Evolutionary conservation across 2,329 filamentous ascomycete species (phyloP).

Genomic region (Scedosporium minutisporum): DNA sequence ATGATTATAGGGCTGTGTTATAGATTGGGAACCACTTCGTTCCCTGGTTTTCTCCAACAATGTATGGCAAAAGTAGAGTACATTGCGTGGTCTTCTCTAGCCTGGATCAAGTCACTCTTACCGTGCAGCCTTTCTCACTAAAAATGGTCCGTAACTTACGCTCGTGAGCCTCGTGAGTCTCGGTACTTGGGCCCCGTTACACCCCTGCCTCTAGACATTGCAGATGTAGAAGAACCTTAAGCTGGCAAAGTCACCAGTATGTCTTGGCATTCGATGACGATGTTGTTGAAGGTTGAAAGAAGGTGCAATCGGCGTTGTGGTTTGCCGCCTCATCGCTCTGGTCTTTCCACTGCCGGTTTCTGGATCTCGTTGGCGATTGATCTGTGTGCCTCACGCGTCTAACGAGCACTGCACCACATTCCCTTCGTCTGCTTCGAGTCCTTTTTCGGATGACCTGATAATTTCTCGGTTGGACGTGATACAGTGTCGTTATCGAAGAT

Average conservation of each 20-base stretch:
- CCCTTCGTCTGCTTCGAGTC: not conserved
- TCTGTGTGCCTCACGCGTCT: not conserved
- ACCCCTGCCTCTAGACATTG: slow-evolving; percentile 4
- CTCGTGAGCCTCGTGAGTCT: slow-evolving; percentile 4
- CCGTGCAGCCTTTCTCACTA: not conserved
- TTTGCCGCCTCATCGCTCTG: not conserved
- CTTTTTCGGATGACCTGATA: not conserved
- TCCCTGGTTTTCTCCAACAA: not conserved
- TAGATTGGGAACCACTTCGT: slow-evolving; percentile 2
- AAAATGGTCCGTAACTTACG: not conserved
- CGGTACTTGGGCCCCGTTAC: slow-evolving; percentile 3
- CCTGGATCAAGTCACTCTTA: not conserved
- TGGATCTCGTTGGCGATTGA: not conserved
- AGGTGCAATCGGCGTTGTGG: not conserved
- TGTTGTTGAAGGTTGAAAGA: not conserved
- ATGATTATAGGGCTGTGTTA: slow-evolving; percentile 6
- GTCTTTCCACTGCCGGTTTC: not conserved
- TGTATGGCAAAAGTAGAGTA: slow-evolving; percentile 1
- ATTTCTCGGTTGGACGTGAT: not conserved
- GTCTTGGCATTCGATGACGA: not conserved
- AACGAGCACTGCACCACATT: not conserved
- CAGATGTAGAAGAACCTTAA: slow-evolving; percentile 2
- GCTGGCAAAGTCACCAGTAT: not conserved
- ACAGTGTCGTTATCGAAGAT: not conserved
- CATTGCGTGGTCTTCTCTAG: not conserved